Base-by-base conservation (phyloP, 2,329 filamentous ascomycete species). In the Beauveria varroae region DNA sequence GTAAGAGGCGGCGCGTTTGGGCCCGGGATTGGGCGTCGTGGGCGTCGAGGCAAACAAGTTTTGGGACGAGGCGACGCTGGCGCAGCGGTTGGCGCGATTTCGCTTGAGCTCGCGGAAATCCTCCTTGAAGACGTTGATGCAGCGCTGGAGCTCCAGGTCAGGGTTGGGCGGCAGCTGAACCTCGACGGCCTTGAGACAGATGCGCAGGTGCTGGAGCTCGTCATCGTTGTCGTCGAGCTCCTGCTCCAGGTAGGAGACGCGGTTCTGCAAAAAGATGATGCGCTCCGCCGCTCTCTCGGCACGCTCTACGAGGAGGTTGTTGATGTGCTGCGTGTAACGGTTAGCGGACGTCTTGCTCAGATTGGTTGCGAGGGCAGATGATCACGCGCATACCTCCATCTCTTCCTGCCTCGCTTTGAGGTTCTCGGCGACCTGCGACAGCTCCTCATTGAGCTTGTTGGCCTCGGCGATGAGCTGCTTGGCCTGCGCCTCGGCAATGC, bases 181-280 rank as follows among this genome's bases (percentile, higher is more conserved):
- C 74, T 87, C 84, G 65, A 87, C 80, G 24, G 81, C 83, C 65
- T 85, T 83, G 64, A 86, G 77, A 68, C 83, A 81, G 63, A 89
- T 82, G 62, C 84, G 81, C 47, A 86, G 78, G 68, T 84, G 84
- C 50, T 81, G 78, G 30, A 88, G 77, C 68, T 87, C 84, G 46
- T 83, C 80, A 64, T 86, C 82, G 67, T 81, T 81, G 66, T 81
- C 78, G 54, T 79, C 75, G 26, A 82, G 76, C 65, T 86, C 81
- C 43, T 80, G 75, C 68, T 83, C 79, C 82, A 89, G 75, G 64
- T 86, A 79, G 46, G 76, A 68, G 49, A 88, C 76, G 49, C 83
- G 80, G 43, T 78, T 78, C 67, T 88, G 84, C 16, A 89, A 76
- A 62, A 83, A 81, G 26, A 84, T 76, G 62, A 88, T 84, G 57